phyloP scores from a whole-genome alignment of 2,329 filamentous ascomycete genomes.

The Akanthomyces lecanii region DNA sequence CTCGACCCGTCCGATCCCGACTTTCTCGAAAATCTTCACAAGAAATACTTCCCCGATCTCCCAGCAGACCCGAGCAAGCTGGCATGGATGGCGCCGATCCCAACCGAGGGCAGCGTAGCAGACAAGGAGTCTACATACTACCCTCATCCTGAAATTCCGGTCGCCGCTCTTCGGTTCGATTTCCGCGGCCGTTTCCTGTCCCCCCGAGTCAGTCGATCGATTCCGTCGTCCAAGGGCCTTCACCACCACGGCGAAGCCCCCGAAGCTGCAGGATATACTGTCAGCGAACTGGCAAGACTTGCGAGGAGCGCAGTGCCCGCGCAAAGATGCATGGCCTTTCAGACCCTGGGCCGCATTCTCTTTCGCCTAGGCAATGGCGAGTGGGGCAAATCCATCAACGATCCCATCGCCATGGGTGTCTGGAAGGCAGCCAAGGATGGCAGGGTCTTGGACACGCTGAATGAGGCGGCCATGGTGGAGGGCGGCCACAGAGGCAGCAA shows the following conservation, averaged over 20 bases:
- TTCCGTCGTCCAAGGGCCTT: conserved; percentile 74
- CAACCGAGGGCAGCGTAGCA: conserved; percentile 58
- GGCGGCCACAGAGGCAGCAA: conserved; percentile 72
- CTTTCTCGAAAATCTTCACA: conserved; percentile 79
- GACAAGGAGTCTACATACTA: conserved; percentile 76
- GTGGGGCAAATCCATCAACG: conserved; percentile 56
- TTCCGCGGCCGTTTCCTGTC: conserved; percentile 78
- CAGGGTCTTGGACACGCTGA: conserved; percentile 69
- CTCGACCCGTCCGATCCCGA: conserved; percentile 79
- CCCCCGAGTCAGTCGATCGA: conserved; percentile 66
- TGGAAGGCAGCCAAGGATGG: conserved; percentile 78
- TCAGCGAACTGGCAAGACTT: conserved; percentile 77
- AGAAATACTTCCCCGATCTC: conserved; percentile 89
- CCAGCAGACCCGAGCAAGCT: conserved; percentile 80
- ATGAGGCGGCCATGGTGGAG: conserved; percentile 68
- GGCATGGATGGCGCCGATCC: conserved; percentile 81
- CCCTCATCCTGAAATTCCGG: conserved; percentile 67
- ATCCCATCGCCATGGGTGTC: conserved; percentile 68
- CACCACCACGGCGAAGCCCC: conserved; percentile 93
- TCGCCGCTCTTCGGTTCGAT: conserved; percentile 81
- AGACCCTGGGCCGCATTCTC: conserved; percentile 80
- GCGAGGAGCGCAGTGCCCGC: conserved; percentile 77
- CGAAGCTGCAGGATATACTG: conserved; percentile 89
- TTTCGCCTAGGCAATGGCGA: conserved; percentile 74
- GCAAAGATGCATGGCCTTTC: conserved; percentile 87